A percentile compares a stretch with the other conserved stretches of the same genome.
These are phyloP conservation scores for Sphaerulina populicola DNA, from an alignment of 2,329 filamentous ascomycete species.

Conservation along the genomic window DNA sequence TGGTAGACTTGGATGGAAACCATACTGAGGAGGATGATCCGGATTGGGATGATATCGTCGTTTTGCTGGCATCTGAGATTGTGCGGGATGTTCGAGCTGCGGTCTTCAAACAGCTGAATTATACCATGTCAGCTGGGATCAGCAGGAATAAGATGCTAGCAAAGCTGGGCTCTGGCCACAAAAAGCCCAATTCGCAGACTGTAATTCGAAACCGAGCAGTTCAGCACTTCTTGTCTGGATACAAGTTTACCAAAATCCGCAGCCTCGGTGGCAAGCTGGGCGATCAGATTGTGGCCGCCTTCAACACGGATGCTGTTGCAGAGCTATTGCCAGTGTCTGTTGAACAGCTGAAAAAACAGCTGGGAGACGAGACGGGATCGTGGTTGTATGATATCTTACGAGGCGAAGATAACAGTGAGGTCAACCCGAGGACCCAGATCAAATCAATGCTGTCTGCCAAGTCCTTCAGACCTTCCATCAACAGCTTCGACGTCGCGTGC, in stretches of 20 bases:
- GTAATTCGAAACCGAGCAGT: constrained; percentile 82
- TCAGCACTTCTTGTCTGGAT: constrained; percentile 66
- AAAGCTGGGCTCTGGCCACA: constrained; percentile 82
- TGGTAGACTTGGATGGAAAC: constrained; percentile 44
- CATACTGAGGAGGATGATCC: constrained; percentile 71
- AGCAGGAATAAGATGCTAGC: constrained; percentile 90
- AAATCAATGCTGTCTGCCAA: constrained; percentile 97
- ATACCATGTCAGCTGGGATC: constrained; percentile 86
- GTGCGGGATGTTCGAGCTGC: constrained; percentile 63
- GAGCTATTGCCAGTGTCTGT: constrained; percentile 66
- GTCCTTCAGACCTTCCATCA: constrained; percentile 80
- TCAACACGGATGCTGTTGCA: constrained; percentile 69
- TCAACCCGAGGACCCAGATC: constrained; percentile 84
- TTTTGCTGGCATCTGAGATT: constrained; percentile 81
- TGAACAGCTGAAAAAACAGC: constrained; percentile 65
- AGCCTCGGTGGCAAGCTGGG: constrained; percentile 94
- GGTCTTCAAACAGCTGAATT: constrained; percentile 63
- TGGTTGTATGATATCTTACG: constrained; percentile 83
- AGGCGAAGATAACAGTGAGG: constrained; percentile 77
- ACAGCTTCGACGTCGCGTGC: constrained; percentile 64
- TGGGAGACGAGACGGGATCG: constrained; percentile 74
- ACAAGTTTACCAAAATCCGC: constrained; percentile 91
- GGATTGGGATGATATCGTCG: constrained; percentile 92
- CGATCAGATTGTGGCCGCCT: constrained; percentile 71
- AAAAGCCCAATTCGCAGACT: constrained; percentile 91